Base-by-base conservation (phyloP, 306 rosid species). In the Fragaria iinumae region DNA sequence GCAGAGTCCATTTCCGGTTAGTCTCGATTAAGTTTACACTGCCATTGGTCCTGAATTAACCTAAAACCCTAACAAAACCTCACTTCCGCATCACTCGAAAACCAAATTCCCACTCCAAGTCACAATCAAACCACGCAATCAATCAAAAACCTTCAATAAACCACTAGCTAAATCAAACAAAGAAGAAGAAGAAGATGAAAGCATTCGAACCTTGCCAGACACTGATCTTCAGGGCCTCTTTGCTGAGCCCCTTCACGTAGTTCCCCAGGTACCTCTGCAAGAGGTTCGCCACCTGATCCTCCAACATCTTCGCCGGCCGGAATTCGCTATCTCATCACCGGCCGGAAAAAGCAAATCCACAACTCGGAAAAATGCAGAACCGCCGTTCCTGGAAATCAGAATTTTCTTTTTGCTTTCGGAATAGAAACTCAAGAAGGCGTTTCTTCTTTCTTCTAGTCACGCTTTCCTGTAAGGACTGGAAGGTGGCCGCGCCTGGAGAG, bases 221-320 rank as follows among this genome's bases (percentile, higher is more conserved):
- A 83, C 99, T 95, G 91, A 95, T 95, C 81, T 95, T 92, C 77
- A 95, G 97, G 53, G 99, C 97, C 84, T 95, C 97, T 87, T 90
- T 95, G 86, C 79, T 95, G 88, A 95, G 90, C 13, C 97, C 97
- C 62, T 87, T 84, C n/a, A 95, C 97, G 56, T 95, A 95, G 67
- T 91, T 91, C 81, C 99, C 99, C 66, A 95, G 96, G 91, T 92
- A 95, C 91, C 86, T 92, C 90, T 92, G 93, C 86, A 95, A 88
- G 75, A 95, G 91, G 89, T 82, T 74, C 77, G 99, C 97, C 48
- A 95, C 99, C 85, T 95, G 97, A 88, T 95, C 99, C 90, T 95
- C 99, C 91, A 95, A 91, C 99, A 95, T 95, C 77, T 81, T 75
- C 36, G 59, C 84, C 67, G 71, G 62, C 60, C 38, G 72, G 43